Evolutionary conservation across 495 filamentous ascomycete genomes (phyloP), one percentile per base, ranked within the genome.

Genomic region (Parathielavia appendiculata): DNA sequence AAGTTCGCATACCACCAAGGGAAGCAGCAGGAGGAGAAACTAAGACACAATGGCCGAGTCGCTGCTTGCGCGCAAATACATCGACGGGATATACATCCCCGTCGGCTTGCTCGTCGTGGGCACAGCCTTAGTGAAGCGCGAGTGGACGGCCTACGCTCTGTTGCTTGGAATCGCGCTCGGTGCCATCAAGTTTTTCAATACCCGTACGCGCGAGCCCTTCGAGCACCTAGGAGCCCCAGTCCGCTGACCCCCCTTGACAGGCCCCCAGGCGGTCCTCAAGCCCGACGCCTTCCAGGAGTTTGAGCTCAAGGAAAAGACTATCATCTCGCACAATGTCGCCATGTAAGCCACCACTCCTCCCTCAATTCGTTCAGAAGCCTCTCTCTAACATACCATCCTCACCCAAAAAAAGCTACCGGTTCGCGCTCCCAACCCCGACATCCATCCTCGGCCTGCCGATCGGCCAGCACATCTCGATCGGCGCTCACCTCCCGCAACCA

Each of bases 381-480:
- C 6, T 6, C 36, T 39, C 26, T 17, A 38, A 38, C 44, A n/a
- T n/a, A 43, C 43, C 10, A 35, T 20, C 23, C 46, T 13, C 23
- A 40, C 44, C 54, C 2, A 32, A 23, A 23, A 56, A 43, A 48
- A 88, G 84, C 75, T 97, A 98, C 80, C 91, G 91, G 64, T 97
- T 97, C 74, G 74, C 77, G 43, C 87, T 98, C 38, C 92, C 92
- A 49, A 72, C 79, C 56, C 76, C 84, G 20, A 86, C 78, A 60
- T 81, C 88, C 66, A 91, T 96, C 71, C 88, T 98, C 61, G 92
- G 93, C 65, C 86, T 98, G 19, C 93, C 93, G 56, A 98, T 97
- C 75, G 93, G 93, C 64, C 93, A 98, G 72, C 93, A 98, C 77
- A 95, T 98, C 77, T 96, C 92, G 60, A 88, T 98, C 69, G 87